Evolutionary conservation across 73 alveolate species (phyloP), one percentile per base, ranked within the genome.

Genomic region (Paramecium caudatum): DNA sequence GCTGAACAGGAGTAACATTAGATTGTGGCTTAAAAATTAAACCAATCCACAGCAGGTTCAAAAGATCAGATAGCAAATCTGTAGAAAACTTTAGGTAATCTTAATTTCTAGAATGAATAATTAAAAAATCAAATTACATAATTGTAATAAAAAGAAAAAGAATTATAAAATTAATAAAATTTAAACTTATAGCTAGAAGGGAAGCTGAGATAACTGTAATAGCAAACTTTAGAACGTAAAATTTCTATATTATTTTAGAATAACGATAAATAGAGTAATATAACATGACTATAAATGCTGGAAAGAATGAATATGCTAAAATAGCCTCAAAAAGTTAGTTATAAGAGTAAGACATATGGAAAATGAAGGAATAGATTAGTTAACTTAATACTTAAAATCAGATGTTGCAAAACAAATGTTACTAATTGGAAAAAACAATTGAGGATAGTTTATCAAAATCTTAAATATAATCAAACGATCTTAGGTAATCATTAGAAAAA

Each of bases 121-220:
- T 37, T 34, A 12, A 68, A 68, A 19, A 34, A 68, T 15, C 34
- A 68, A 37, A 68, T 68, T 5, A 37, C 49, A 25, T 6, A 13
- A 34, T 37, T 68, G 15, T 68, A 68, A 13, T 34, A 34, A 13
- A 68, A 68, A 9, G 84, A 68, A 23, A 34, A 68, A 37, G 84
- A 68, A 34, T 16, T 68, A 7, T 6, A 34, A 32, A 34, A 25
- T 10, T 68, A 47, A 1, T 5, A 34, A 16, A 37, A 4, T 16
- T 8, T 68, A 15, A 68, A 68, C 34, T 8, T 37, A 4, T 68
- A 68, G 15, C 34, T 12, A 12, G 84, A 68, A 68, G 34, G 10
- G 19, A 68, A 68, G 34, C 25, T 68, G 19, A 6, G 39, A 34
- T 30, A 8, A n/a, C 8, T 34, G 37, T 32, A 32, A 32, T 43